Percentiles rank a stretch among this genome's conserved stretches.
Evolutionary conservation across 768 basidiomycete genomes (phyloP).

Genomic region (Leccinum variicolor): DNA sequence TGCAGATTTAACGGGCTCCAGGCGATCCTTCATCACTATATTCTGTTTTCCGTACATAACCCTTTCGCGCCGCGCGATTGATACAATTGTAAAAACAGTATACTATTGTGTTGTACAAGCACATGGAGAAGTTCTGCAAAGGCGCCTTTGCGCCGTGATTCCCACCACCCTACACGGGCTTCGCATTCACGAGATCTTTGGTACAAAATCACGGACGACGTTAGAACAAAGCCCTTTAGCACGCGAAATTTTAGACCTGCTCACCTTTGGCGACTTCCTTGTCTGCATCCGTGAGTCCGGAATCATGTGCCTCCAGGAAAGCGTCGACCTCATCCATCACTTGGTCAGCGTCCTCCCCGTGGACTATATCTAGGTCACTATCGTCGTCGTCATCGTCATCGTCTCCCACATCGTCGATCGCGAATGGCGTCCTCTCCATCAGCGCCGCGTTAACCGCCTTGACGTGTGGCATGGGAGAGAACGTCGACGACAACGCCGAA

Average conservation of each 20-base stretch:
- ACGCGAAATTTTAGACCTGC: slow-evolving; percentile 16
- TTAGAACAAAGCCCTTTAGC: background rate
- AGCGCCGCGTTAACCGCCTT: slow-evolving; percentile 77
- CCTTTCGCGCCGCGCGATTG: background rate
- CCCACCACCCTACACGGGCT: slow-evolving; percentile 39
- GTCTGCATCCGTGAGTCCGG: slow-evolving; percentile 77
- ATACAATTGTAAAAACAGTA: slow-evolving; percentile 11
- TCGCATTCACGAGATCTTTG: slow-evolving; percentile 57
- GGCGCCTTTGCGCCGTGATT: background rate
- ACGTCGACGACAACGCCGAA: slow-evolving; percentile 26
- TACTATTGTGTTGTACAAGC: slow-evolving; percentile 5
- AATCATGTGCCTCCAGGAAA: slow-evolving; percentile 91
- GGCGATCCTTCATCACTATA: slow-evolving; percentile 6
- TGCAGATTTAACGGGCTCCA: background rate
- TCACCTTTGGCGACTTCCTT: slow-evolving; percentile 73
- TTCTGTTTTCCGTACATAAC: slow-evolving; percentile 4
- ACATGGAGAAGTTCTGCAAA: slow-evolving; percentile 7
- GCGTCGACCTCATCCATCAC: slow-evolving; percentile 96
- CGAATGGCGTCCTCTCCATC: slow-evolving; percentile 91
- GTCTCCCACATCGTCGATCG: slow-evolving; percentile 87
- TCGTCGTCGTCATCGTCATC: slow-evolving; percentile 70
- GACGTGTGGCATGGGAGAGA: slow-evolving; percentile 63
- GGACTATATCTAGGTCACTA: slow-evolving; percentile 50
- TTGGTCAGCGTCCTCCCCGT: slow-evolving; percentile 61
- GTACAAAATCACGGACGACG: background rate